Evolutionary conservation across 495 filamentous ascomycete genomes (phyloP).

Genomic region (Neurospora sp.): DNA sequence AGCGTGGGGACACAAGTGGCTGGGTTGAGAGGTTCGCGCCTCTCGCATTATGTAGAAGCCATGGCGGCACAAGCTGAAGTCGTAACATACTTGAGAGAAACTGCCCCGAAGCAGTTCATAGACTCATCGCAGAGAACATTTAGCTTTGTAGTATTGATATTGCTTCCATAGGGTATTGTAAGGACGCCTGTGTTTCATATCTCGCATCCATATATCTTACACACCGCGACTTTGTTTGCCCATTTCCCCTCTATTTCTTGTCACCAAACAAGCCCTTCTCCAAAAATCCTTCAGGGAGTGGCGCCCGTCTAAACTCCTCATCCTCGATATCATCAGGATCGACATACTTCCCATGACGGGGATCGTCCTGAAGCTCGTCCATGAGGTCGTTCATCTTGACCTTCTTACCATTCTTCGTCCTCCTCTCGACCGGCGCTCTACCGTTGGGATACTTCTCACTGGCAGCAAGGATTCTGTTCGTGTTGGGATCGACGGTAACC

Average conservation of each 20-base stretch:
- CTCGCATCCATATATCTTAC: background rate
- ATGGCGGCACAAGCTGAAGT: background rate
- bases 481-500: constrained; percentile 18
- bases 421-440: constrained; percentile 27
- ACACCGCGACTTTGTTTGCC: background rate
- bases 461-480: constrained; percentile 21
- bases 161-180: background rate
- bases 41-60: background rate
- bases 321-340: constrained; percentile 16
- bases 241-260: background rate
- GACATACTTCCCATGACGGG: constrained; percentile 1
- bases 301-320: background rate
- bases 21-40: background rate
- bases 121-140: background rate
- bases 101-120: background rate
- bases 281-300: background rate
- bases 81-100: background rate
- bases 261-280: background rate
- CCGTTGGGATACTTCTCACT: constrained; percentile 15
- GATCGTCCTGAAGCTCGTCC: constrained; percentile 25
- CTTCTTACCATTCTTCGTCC: constrained; percentile 43
- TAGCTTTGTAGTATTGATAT: background rate
- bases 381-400: constrained; percentile 35
- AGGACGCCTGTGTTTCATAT: background rate
- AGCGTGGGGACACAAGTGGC: background rate